Evolutionary conservation across 1,284 basidiomycete species (phyloP).

Genomic region (Fistulina hepatica): DNA sequence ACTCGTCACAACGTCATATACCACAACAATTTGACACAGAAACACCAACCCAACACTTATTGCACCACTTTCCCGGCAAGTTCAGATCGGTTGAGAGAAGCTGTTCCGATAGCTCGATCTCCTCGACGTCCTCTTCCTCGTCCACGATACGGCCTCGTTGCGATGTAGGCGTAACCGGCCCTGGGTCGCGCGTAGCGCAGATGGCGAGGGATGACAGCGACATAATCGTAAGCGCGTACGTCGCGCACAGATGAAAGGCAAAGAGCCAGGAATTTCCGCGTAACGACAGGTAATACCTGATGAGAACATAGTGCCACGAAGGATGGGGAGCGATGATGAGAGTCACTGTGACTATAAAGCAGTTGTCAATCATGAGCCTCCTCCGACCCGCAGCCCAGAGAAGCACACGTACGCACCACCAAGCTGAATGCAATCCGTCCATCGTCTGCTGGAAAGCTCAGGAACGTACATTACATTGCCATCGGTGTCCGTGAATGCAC

Average conservation of each 20-base stretch:
- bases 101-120: constrained; percentile 49
- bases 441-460: too few relatives aligned
- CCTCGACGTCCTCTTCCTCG: constrained; percentile 27
- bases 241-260: constrained; percentile 39
- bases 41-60: constrained; percentile 47
- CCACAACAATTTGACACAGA: neutral
- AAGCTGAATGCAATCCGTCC: too few relatives aligned
- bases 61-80: constrained; percentile 58
- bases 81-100: constrained; percentile 42
- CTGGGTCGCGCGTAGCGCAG: constrained; percentile 62
- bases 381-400: too few relatives aligned
- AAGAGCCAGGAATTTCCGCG: constrained; percentile 38
- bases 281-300: constrained; percentile 51
- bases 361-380: constrained; percentile 45
- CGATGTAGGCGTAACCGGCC: constrained; percentile 33
- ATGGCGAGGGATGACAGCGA: constrained; percentile 61
- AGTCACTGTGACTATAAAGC: constrained; percentile 45
- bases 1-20: neutral
- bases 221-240: constrained; percentile 55
- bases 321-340: constrained; percentile 63
- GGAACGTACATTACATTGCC: too few relatives aligned
- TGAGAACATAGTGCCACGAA: constrained; percentile 53
- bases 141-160: constrained; percentile 19
- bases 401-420: too few relatives aligned
- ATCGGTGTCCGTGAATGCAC: too few relatives aligned